Evolutionary conservation across 23 red algal species (phyloP), one percentile per base, ranked within the genome.

Genomic region (Gracilaria caudata): DNA sequence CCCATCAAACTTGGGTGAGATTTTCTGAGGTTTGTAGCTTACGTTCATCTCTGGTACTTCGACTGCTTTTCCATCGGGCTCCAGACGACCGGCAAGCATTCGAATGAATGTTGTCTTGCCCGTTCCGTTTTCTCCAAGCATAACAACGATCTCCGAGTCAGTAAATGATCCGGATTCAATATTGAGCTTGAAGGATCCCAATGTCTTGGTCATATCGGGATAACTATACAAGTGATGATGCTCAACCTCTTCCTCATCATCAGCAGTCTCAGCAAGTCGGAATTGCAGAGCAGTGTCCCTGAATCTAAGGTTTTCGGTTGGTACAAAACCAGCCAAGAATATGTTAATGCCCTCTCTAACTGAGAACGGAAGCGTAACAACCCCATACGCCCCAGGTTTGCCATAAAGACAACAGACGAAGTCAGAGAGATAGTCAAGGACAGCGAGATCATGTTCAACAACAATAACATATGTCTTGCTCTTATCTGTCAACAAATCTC

Each of bases 11-110:
- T 81, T 81, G 19, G 96, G 96, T 2, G 96, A 95, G 46, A 98
- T 98, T 78, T 98, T 98, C 60, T 98, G 96, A 38, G 96, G 96
- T 84, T 98, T 98, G 91, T 98, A 98, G 16, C 92, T 95, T 20
- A 98, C 96, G 77, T 98, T 95, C 68, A 98, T 68, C 66, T 93
- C 89, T 41, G 96, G 96, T n/a, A 98, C 63, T 61, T 95, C 90
- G 57, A 79, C 83, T 21, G 66, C 38, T 21, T 86, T 84, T 28
- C 85, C 86, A 47, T 95, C 96, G 14, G 92, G 92, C 53, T 94
- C 84, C 57, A 95, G 64, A 61, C 94, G 73, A n/a, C 96, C 96
- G 7, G 96, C 96, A 20, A 98, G 92, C 89, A 98, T 95, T 14
- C 96, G 96, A 75, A 98, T 93, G 51, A 98, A 94, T 40, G 96